Base-by-base conservation (phyloP, 129 eudicot species). In the Oenanthe sinensis region DNA sequence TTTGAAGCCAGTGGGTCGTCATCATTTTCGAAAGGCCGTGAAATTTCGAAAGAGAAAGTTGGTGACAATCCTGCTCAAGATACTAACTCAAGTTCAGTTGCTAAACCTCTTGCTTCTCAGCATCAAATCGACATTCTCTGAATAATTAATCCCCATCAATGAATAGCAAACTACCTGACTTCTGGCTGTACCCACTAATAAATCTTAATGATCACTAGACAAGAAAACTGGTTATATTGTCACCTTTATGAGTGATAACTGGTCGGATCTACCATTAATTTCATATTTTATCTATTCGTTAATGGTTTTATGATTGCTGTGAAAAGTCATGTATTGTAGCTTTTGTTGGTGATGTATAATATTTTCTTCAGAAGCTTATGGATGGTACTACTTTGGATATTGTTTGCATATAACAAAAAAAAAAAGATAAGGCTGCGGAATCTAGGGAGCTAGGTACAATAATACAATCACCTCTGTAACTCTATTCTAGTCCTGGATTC, bases 111-210 rank as follows among this genome's bases (percentile, higher is more conserved):
- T 68, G 58, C 75, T 65, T 72, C 77, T 62, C 85, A 85, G 79
- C 86, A 79, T 68, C 74, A 85, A 39, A 80, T 82, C 68, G 84
- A 84, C 16, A 76, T 84, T 60, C 68, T 60, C 36, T 60, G 11
- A 60, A 60, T 13, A 9, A 3, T 24, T 11, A n/a, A 11, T 22
- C 13, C 13, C 26, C 12, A 20, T 17, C 65, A 7, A 55, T 8
- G 28, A 22, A 55, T 55, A 20, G 3, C 10, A 8, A 0, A 22
- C 63, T 24, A 20, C 65, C 65, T 55, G 26, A 8, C 24, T 52
- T n/a, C n/a, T 6, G 62, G 62, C 26, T 20, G 63, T 2, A 55
- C 24, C 13, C n/a, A 9, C 65, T 22, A 55, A 55, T 22, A 5
- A 20, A 55, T 55, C n/a, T 55, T 55, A 55, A 55, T 55, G 65